phyloP scores from a whole-genome alignment of 768 basidiomycete genomes.

The Pluteus cervinus region DNA sequence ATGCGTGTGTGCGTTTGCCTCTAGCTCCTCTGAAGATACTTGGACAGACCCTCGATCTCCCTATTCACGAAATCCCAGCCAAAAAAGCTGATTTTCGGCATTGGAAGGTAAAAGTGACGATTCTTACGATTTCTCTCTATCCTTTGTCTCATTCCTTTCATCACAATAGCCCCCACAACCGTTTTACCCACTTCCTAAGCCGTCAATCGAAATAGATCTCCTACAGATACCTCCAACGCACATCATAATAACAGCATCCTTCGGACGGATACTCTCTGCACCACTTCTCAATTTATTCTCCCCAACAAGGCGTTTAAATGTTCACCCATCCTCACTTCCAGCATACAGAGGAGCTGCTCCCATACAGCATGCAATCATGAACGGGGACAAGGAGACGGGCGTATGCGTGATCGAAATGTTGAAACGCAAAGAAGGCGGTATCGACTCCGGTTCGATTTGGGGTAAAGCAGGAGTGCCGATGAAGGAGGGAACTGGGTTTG shows the following conservation, averaged over 20 bases:
- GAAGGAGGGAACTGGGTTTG: no score
- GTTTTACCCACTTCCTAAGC: conserved; percentile 14
- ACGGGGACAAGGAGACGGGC: conserved; percentile 63
- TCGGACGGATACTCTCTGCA: conserved; percentile 77
- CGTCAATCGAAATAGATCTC: conserved; percentile 21
- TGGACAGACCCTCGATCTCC: conserved; percentile 46
- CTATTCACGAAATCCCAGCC: conserved; percentile 56
- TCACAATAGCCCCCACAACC: conserved; percentile 33
- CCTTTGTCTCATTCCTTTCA: conserved; percentile 1
- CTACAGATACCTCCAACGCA: conserved; percentile 38
- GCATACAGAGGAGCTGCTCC: conserved; percentile 88
- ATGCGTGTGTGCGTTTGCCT: conserved; percentile 5
- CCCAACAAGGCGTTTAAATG: conserved; percentile 60
- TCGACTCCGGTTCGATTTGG: conserved; percentile 78
- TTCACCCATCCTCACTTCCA: conserved; percentile 87
- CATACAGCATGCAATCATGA: conserved; percentile 76
- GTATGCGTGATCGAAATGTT: conserved; percentile 80
- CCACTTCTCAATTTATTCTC: conserved; percentile 58
- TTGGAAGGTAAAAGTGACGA: conserved; percentile 50
- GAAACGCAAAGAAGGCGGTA: conserved; percentile 57
- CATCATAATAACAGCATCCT: conserved; percentile 82
- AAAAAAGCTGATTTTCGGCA: conserved; percentile 51
- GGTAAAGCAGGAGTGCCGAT: no score
- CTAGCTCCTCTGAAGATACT: conserved; percentile 68
- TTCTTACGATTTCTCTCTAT: background rate